Evolutionary conservation across 495 filamentous ascomycete genomes (phyloP).

Genomic region (Xylaria castorea): DNA sequence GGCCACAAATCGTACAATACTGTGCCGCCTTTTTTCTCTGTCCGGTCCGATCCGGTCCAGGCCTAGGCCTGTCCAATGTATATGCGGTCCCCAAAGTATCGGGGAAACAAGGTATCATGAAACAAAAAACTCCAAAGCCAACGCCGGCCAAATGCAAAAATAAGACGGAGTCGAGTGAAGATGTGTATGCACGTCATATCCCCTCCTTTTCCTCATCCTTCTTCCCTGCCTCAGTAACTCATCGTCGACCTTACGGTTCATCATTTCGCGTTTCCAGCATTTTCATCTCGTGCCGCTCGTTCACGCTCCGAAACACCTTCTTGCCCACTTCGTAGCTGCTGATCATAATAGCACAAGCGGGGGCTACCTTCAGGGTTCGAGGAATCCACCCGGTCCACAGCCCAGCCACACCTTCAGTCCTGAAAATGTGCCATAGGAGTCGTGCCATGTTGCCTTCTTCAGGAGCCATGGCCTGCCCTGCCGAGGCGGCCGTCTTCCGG

Average conservation of each 20-base stretch:
- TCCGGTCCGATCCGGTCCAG: slow-evolving; percentile 13
- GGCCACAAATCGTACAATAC: neutral
- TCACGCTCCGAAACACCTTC: slow-evolving; percentile 79
- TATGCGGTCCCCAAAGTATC: neutral
- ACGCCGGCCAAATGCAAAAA: slow-evolving; percentile 29
- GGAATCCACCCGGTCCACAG: slow-evolving; percentile 92
- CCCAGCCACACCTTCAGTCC: slow-evolving; percentile 77
- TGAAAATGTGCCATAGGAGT: slow-evolving; percentile 87
- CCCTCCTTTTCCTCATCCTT: neutral
- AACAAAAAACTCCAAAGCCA: slow-evolving; percentile 34
- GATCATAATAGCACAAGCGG: slow-evolving; percentile 99
- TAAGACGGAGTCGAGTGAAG: slow-evolving; percentile 25
- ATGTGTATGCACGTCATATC: neutral
- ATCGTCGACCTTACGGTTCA: slow-evolving; percentile 25
- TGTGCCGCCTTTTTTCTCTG: neutral
- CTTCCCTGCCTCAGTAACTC: neutral
- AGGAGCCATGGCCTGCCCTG: slow-evolving; percentile 55
- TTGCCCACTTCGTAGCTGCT: slow-evolving; percentile 97
- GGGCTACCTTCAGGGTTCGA: slow-evolving; percentile 90
- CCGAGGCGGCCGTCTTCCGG: slow-evolving; percentile 33
- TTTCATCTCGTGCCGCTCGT: slow-evolving; percentile 62
- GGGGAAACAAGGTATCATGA: slow-evolving; percentile 24
- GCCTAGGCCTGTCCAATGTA: neutral
- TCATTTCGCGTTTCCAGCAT: slow-evolving; percentile 18
- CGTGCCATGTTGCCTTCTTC: slow-evolving; percentile 77